phyloP scores from a whole-genome alignment of 805 yeast species.

The Kodamaea nitidulidarum region DNA sequence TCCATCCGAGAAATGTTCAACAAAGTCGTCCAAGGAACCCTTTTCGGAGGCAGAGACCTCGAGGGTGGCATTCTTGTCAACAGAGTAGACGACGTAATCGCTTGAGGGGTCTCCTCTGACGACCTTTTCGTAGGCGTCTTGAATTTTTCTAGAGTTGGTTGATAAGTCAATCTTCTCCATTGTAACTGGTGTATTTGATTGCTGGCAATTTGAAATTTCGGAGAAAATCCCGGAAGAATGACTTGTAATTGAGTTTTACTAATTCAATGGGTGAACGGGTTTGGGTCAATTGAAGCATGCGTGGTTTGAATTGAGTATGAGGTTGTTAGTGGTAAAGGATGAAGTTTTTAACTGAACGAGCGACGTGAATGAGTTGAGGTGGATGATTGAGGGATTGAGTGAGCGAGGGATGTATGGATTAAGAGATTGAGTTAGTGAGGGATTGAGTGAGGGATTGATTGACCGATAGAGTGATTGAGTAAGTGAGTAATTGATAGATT shows the following conservation, averaged over 20 bases:
- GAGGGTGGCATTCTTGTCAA: conserved; percentile 52
- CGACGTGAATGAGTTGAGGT: too few relatives aligned
- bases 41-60: conserved; percentile 50
- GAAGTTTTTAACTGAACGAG: too few relatives aligned
- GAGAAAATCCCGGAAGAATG: neutral
- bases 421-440: too few relatives aligned
- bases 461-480: too few relatives aligned
- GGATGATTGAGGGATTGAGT: too few relatives aligned
- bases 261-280: too few relatives aligned
- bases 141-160: conserved; percentile 71
- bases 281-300: too few relatives aligned
- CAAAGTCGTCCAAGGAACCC: conserved; percentile 72
- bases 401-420: too few relatives aligned
- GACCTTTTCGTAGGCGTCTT: conserved; percentile 69
- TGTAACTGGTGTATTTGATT: conserved; percentile 1
- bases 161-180: conserved; percentile 60
- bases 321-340: too few relatives aligned
- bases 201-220: conserved; percentile 5
- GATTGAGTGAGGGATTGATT: too few relatives aligned
- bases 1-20: conserved; percentile 78
- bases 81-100: conserved; percentile 79
- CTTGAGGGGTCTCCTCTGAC: conserved; percentile 70
- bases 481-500: too few relatives aligned
- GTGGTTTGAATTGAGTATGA: too few relatives aligned
- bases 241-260: neutral